Conservation (phyloP, 2,329 filamentous ascomycete genomes). For the Penicillium sp. region DNA sequence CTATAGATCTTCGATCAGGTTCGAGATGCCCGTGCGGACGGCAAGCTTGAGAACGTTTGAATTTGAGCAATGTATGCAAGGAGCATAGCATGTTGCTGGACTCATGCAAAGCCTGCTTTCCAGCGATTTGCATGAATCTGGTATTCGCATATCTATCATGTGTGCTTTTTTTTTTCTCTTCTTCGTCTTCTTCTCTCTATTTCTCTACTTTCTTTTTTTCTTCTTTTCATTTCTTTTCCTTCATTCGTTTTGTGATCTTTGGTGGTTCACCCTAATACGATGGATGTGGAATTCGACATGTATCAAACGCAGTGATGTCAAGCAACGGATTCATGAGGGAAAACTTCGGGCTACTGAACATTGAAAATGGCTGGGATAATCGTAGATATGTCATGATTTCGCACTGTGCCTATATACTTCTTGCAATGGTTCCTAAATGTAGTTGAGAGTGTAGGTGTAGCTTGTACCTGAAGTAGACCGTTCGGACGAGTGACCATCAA, state of each 20-base stretch:
- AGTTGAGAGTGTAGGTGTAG: neutral
- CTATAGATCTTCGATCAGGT: conserved; percentile 89
- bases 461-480: too few relatives aligned
- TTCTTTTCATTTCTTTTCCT: conserved; percentile 17
- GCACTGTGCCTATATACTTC: conserved; percentile 10
- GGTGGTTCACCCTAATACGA: conserved; percentile 27
- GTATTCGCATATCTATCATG: conserved; percentile 17
- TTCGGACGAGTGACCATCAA: too few relatives aligned
- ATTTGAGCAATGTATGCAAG: conserved; percentile 26
- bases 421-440: neutral
- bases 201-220: conserved; percentile 12
- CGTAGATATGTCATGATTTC: conserved; percentile 31
- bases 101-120: conserved; percentile 9
- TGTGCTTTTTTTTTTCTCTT: conserved; percentile 17
- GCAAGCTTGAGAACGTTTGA: conserved; percentile 60
- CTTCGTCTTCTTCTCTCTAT: conserved; percentile 7
- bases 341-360: conserved; percentile 29
- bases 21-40: conserved; percentile 75
- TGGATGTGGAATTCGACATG: conserved; percentile 28
- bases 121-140: conserved; percentile 24
- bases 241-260: conserved; percentile 34
- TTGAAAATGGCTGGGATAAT: conserved; percentile 31
- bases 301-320: conserved; percentile 34
- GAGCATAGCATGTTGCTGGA: conserved; percentile 14
- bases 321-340: conserved; percentile 31